These are phyloP conservation scores for Skeletonema marinoi DNA, from an alignment of 108 stramenopile species.

Conservation along the genomic window DNA sequence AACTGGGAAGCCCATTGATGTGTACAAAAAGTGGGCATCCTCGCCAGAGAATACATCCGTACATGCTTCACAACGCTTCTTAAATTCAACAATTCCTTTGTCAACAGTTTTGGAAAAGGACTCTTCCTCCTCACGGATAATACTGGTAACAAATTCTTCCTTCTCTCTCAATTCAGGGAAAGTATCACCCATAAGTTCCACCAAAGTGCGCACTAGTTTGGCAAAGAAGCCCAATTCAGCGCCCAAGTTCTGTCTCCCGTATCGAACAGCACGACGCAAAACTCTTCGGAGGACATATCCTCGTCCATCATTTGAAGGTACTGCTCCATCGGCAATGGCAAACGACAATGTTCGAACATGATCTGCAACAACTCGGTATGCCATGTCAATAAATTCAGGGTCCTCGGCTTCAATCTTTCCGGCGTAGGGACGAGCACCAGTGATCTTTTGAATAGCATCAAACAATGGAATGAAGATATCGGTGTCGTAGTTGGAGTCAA, in stretches of 20 bases:
- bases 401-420: conserved; percentile 95
- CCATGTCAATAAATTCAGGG: conserved; percentile 93
- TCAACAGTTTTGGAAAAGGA: conserved; percentile 95
- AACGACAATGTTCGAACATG: conserved; percentile 97
- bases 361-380: conserved; percentile 99
- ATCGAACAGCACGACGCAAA: conserved; percentile 95
- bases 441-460: conserved; percentile 85
- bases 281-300: conserved; percentile 97
- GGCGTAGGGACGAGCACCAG: conserved; percentile 86
- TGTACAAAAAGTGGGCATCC: conserved; percentile 95
- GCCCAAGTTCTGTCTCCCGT: conserved; percentile 92
- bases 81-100: conserved; percentile 94
- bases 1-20: conserved; percentile 97
- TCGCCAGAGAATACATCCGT: conserved; percentile 85
- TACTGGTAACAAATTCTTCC: conserved; percentile 75
- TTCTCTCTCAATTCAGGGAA: conserved; percentile 93
- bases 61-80: conserved; percentile 76
- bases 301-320: conserved; percentile 97
- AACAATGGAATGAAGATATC: conserved; percentile 98
- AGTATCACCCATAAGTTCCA: conserved; percentile 86
- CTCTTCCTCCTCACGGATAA: conserved; percentile 95
- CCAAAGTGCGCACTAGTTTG: conserved; percentile 86
- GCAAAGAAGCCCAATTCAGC: conserved; percentile 96
- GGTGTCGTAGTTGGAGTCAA: conserved; percentile 97
- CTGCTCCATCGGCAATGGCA: conserved; percentile 98